These are phyloP conservation scores for Umbelopsis ramanniana DNA, from an alignment of 192 early-diverging fungal species.

Conservation along the genomic window DNA sequence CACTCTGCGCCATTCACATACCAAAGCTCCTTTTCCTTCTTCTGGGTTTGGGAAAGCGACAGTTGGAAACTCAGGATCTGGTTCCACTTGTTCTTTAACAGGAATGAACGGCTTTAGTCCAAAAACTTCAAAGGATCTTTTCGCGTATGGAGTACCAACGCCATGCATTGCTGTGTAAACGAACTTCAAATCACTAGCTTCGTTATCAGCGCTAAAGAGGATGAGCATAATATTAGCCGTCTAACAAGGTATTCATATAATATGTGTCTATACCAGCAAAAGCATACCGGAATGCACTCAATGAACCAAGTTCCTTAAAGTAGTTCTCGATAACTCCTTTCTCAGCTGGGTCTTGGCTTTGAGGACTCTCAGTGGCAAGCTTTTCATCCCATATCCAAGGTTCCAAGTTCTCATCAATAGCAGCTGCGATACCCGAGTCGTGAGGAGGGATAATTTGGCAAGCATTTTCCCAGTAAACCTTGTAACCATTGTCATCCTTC, in stretches of 20 bases:
- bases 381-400: slow-evolving; percentile 74
- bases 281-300: slow-evolving; percentile 34
- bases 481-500: slow-evolving; percentile 92
- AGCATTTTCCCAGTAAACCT: slow-evolving; percentile 87
- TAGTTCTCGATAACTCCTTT: slow-evolving; percentile 71
- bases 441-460: slow-evolving; percentile 92
- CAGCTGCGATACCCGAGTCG: slow-evolving; percentile 77
- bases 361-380: slow-evolving; percentile 55
- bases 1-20: slow-evolving; percentile 24
- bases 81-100: slow-evolving; percentile 69
- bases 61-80: slow-evolving; percentile 93
- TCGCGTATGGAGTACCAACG: slow-evolving; percentile 81
- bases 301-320: slow-evolving; percentile 60
- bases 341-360: slow-evolving; percentile 61
- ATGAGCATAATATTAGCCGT: background rate
- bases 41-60: slow-evolving; percentile 88
- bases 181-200: slow-evolving; percentile 58
- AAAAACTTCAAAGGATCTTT: slow-evolving; percentile 69
- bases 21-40: slow-evolving; percentile 85
- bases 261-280: background rate
- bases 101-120: slow-evolving; percentile 67
- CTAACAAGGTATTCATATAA: background rate
- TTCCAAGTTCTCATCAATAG: slow-evolving; percentile 69
- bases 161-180: slow-evolving; percentile 98
- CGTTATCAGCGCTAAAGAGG: slow-evolving; percentile 50